phyloP scores from a whole-genome alignment of 2,329 filamentous ascomycete species.

The Thielaviopsis musarum region DNA sequence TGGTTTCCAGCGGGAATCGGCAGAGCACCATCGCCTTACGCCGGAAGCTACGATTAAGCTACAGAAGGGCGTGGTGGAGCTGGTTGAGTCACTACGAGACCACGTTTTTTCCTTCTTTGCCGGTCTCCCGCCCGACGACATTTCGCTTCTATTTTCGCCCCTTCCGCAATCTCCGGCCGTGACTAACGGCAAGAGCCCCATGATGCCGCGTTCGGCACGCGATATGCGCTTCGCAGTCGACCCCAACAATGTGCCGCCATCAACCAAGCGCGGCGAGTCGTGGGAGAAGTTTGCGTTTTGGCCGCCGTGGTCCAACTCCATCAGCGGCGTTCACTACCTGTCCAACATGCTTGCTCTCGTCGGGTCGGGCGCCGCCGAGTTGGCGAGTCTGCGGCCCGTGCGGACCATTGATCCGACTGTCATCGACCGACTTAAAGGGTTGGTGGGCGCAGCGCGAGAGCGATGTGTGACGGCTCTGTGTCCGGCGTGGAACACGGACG shows the following conservation, averaged over 20 bases:
- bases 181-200: conserved; percentile 29
- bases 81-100: conserved; percentile 71
- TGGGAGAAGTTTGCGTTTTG: conserved; percentile 96
- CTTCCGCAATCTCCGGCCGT: conserved; percentile 46
- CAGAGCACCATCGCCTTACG: conserved; percentile 64
- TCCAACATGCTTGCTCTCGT: conserved; percentile 67
- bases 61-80: conserved; percentile 59
- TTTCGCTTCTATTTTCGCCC: conserved; percentile 75
- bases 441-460: conserved; percentile 68
- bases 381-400: conserved; percentile 58
- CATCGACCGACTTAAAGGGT: conserved; percentile 53
- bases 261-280: conserved; percentile 60
- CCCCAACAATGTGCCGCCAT: conserved; percentile 56
- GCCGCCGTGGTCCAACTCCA: conserved; percentile 81
- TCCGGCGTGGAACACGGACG: conserved; percentile 82
- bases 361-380: conserved; percentile 72
- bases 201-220: conserved; percentile 40
- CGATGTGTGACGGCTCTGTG: conserved; percentile 73
- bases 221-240: conserved; percentile 71
- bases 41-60: conserved; percentile 53
- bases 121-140: conserved; percentile 76
- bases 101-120: conserved; percentile 69
- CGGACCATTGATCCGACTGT: conserved; percentile 36
- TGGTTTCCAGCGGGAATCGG: conserved; percentile 68
- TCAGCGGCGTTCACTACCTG: conserved; percentile 84